These are phyloP conservation scores for Auriculariales sp. DNA, from an alignment of 768 basidiomycete species.

Conservation along the genomic window DNA sequence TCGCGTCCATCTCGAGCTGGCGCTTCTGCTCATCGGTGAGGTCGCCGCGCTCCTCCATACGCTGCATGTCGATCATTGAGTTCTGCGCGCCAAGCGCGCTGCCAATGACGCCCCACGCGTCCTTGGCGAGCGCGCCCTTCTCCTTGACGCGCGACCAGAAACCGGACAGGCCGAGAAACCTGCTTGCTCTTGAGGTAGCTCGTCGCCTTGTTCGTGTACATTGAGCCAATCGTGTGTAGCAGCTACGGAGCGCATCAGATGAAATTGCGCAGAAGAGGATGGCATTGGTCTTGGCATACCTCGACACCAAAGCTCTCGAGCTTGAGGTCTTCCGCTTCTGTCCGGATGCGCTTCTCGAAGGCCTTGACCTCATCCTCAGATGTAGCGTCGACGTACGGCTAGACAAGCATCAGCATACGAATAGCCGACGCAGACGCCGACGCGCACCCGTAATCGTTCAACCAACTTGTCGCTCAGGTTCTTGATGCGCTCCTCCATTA, in stretches of 20 bases:
- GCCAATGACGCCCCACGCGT: slow-evolving; percentile 92
- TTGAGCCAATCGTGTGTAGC: slow-evolving; percentile 76
- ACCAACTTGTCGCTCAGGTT: slow-evolving; percentile 64
- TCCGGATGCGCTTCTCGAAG: slow-evolving; percentile 62
- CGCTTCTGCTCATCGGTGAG: slow-evolving; percentile 71
- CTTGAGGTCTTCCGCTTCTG: slow-evolving; percentile 90
- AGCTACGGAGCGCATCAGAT: slow-evolving; percentile 27
- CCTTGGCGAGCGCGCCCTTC: slow-evolving; percentile 84
- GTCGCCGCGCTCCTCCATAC: slow-evolving; percentile 78
- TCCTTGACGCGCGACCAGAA: slow-evolving; percentile 93
- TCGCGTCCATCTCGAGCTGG: slow-evolving; percentile 83
- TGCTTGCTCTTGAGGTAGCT: slow-evolving; percentile 84
- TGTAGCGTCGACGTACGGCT: slow-evolving; percentile 62
- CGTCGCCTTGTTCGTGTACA: slow-evolving; percentile 88
- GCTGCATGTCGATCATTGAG: slow-evolving; percentile 58
- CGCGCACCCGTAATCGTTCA: slow-evolving; percentile 72
- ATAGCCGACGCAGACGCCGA: background rate
- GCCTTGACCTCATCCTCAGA: slow-evolving; percentile 71
- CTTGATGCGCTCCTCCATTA: slow-evolving; percentile 64
- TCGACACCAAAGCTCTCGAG: slow-evolving; percentile 96
- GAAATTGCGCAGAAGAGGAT: background rate
- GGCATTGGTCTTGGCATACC: slow-evolving; percentile 26
- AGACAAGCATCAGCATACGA: no score
- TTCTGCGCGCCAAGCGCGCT: slow-evolving; percentile 37
- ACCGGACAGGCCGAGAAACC: slow-evolving; percentile 85